Evolutionary conservation across 2,329 filamentous ascomycete genomes (phyloP).

Genomic region (Pseudogymnoascus verrucosus): DNA sequence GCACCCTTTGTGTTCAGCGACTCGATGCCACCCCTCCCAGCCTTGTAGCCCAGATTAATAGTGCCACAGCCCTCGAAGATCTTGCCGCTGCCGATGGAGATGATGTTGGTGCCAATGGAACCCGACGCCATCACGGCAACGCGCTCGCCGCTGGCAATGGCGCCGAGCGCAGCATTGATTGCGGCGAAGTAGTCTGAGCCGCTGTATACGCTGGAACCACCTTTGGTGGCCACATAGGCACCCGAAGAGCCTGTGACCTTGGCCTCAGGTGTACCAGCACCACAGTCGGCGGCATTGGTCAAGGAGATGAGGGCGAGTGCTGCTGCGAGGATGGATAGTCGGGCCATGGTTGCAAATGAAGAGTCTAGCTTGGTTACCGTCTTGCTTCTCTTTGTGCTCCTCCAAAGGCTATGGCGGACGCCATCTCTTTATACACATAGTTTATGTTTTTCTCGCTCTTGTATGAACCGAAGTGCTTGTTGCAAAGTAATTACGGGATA

Average conservation of each 20-base stretch:
- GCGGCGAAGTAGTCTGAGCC: constrained; percentile 46
- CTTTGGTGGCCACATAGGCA: constrained; percentile 38
- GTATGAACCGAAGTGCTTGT: not conserved
- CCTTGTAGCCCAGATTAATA: constrained; percentile 37
- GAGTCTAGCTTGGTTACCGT: not conserved
- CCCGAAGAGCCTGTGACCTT: constrained; percentile 39
- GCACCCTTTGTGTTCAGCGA: constrained; percentile 40
- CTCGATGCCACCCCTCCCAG: constrained; percentile 47
- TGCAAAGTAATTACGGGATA: not conserved
- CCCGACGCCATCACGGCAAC: constrained; percentile 47
- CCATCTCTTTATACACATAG: not conserved
- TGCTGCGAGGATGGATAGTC: constrained; percentile 31
- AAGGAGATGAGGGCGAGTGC: constrained; percentile 34
- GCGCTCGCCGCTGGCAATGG: constrained; percentile 43
- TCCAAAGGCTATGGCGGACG: not conserved
- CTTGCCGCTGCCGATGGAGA: constrained; percentile 44
- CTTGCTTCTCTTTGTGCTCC: not conserved
- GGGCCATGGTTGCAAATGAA: constrained; percentile 27
- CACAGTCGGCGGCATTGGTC: constrained; percentile 37
- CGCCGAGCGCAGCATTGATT: constrained; percentile 46
- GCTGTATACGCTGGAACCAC: constrained; percentile 40
- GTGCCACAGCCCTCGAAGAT: constrained; percentile 52
- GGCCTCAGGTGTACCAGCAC: constrained; percentile 38
- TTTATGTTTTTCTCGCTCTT: not conserved
- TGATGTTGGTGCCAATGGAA: constrained; percentile 45